Evolutionary conservation across 1,284 basidiomycete species (phyloP), one percentile per base, ranked within the genome.

Genomic region (Sphagnurus paluster): DNA sequence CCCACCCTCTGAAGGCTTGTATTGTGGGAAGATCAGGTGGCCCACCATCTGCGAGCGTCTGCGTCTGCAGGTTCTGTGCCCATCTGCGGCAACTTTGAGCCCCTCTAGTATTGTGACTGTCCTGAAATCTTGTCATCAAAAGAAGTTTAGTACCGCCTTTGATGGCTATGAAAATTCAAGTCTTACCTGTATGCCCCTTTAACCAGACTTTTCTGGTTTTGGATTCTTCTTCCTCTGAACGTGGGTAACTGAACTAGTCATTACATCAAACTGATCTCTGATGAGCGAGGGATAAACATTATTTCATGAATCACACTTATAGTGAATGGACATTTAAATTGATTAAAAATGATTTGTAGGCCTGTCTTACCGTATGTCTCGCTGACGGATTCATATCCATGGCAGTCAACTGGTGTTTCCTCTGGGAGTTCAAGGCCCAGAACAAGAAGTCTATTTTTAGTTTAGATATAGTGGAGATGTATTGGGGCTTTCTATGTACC

Each of bases 351-450:
- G 46, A 57, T 35, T 34, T 16, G 55, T 62, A n/a, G n/a, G n/a
- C n/a, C n/a, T n/a, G n/a, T n/a, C n/a, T 34, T 54, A 78, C 77
- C 73, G 45, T 72, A 78, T 32, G 77, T 67, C 60, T 77, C 68
- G 28, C 74, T 66, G 25, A 62, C 45, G 5, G 59, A 61, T 5
- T 74, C 63, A 54, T 70, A 83, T 25, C 64, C 64, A 60, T 85
- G 83, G 30, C 72, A 63, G 10, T 79, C 63, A 6, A 75, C 71
- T 16, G 84, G 65, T 6, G 74, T 71, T 10, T 82, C 75, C 55
- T 81, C 77, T 0, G 77, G 78, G 13, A 84, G 69, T 55, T 83
- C 82, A 28, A 85, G 67, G 4, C 81, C 78, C 3, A 79, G 53
- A 0, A 82, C 74, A 21, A 84, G 62, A 1, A 83, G 63, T 50